Evolutionary conservation across 129 eudicot species (phyloP).

Genomic region (Lonicera japonica): DNA sequence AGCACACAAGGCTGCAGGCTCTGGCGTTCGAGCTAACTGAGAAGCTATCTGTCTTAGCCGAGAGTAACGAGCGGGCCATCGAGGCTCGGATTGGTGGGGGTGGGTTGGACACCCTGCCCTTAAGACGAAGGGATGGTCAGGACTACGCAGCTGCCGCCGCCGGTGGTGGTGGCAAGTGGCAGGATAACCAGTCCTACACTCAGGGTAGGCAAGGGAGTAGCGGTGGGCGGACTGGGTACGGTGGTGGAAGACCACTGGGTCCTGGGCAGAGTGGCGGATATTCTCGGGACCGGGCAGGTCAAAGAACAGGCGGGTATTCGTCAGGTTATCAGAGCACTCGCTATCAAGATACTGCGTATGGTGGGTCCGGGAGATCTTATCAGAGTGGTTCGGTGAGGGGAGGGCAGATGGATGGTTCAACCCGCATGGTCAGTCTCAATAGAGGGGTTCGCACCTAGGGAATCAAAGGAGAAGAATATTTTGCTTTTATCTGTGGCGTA

Average conservation of each 20-base stretch:
- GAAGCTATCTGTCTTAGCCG: constrained; percentile 70
- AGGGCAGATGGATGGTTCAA: constrained; percentile 50
- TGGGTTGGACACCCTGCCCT: constrained; percentile 52
- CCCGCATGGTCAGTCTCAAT: constrained; percentile 71
- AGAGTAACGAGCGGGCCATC: constrained; percentile 65
- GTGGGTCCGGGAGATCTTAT: constrained; percentile 26
- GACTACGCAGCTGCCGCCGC: constrained; percentile 63
- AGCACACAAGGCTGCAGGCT: constrained; percentile 62
- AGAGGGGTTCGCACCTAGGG: constrained; percentile 42
- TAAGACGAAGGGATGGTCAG: constrained; percentile 68
- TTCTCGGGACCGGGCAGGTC: constrained; percentile 41
- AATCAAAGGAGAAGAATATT: neutral
- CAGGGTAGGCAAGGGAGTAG: constrained; percentile 53
- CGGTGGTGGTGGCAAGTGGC: constrained; percentile 55
- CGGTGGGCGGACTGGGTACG: constrained; percentile 43
- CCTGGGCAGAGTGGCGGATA: constrained; percentile 44
- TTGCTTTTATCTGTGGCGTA: neutral
- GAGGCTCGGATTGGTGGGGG: constrained; percentile 74
- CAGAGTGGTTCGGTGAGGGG: constrained; percentile 37
- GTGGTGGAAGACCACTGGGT: constrained; percentile 27
- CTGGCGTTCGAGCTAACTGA: constrained; percentile 80
- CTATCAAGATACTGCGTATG: constrained; percentile 33
- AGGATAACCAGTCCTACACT: constrained; percentile 41
- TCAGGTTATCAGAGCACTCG: constrained; percentile 28
- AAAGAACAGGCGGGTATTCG: constrained; percentile 37